Evolutionary conservation across 108 stramenopile species (phyloP), one percentile per base, ranked within the genome.

Genomic region (Craspedostauros australis): DNA sequence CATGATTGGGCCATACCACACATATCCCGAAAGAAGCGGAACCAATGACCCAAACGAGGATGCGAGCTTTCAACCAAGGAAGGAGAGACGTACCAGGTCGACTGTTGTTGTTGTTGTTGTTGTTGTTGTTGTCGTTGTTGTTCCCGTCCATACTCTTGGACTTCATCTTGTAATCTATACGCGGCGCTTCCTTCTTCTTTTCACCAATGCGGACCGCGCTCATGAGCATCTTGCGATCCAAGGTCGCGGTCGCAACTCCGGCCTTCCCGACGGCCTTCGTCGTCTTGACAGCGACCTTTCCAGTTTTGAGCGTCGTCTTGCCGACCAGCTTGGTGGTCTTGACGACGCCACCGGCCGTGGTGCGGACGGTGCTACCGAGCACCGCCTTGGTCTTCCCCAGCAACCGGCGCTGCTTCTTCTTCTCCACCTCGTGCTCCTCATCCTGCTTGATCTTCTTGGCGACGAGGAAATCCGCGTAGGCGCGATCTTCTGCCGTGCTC

Each of bases 221-320:
- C 41, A 59, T 67, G 41, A 67, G 36, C 66, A 67, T 53, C 22
- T 49, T 58, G 22, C 47, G 34, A 50, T 67, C 66, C n/a, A 67
- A 46, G 2, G 66, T 67, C 0, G 66, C 66, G 1, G 66, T 67
- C 1, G 66, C 66, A 11, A 67, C 66, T 6, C 45, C 57, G 8
- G 66, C 57, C 45, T 67, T 67, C 2, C 34, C 57, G 25, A 37
- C 48, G n/a, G 37, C 28, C 3, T 51, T 58, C 7, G 49, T 50
- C 15, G 49, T 50, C 8, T 7, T 37, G 3, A 50, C 15, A 15
- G 57, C 66, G 0, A 67, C 34, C 42, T 53, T 67, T 42, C 34
- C 47, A 0, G 50, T 57, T 26, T 47, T 21, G 30, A 59, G 58
- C 18, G 57, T 57, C 5, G 66, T 67, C 41, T 67, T 59, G 0